Base-by-base conservation (phyloP, 2,329 filamentous ascomycete genomes). In the Mycocentrospora acerina region DNA sequence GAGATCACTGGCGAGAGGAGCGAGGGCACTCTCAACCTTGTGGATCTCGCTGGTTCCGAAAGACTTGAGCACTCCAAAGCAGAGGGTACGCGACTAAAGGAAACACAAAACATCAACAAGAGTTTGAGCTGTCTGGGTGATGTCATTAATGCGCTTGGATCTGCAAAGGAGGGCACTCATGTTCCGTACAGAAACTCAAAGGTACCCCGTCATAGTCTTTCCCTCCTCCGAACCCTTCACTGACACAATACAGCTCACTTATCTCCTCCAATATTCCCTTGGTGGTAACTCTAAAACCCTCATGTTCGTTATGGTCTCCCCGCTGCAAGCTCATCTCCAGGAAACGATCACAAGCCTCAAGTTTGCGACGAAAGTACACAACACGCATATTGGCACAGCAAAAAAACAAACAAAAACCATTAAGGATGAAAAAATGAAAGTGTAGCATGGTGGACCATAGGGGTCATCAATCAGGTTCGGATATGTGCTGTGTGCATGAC, bases 241-340 rank as follows among this genome's bases (percentile, higher is more conserved):
- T 55, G 56, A 58, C 24, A 24, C 11, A 29, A 8, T 3, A 9
- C 33, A 86, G 79, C 78, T 98, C 51, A 98, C 93, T 7, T 95
- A 96, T 62, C 78, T 98, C 31, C 78, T 98, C 25, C 89, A 97
- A 79, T 94, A 93, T 62, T 95, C 89, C 3, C 75, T 98, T 7
- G 91, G 93, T 4, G 93, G 93, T 12, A 96, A 95, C 67, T 93
- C 86, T 55, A 95, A 96, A 72, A 98, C 93, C 1, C 83, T 98
- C 57, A 98, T 98, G 93, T 95, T 98, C 67, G 89, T 97, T 65
- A 97, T 97, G 90, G 87, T 95, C 40, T 93, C 86, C 55, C 93
- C 93, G 24, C 74, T 97, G 42, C 88, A 94, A 71, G 86, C 83
- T 5, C 93, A 97, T 71, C 74, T 96, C 50, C 86, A 85, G 59